These are phyloP conservation scores for Eucalyptus paniculata DNA, from an alignment of 345 rosid genomes.

Conservation along the genomic window DNA sequence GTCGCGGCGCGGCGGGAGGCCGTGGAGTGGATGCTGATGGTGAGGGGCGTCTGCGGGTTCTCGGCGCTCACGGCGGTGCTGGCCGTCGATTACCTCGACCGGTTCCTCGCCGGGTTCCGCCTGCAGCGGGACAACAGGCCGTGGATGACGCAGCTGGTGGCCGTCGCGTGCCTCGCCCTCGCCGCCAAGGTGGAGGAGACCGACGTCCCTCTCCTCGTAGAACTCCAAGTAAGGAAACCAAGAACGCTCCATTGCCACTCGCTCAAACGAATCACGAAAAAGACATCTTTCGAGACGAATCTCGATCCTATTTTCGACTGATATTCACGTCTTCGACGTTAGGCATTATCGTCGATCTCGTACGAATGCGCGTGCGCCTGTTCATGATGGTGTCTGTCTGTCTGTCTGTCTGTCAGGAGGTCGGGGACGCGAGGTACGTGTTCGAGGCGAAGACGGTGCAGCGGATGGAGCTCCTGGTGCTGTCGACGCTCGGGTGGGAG, in stretches of 20 bases:
- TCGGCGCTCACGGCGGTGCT: conserved; percentile 57
- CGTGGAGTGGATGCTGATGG: conserved; percentile 70
- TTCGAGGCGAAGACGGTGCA: conserved; percentile 85
- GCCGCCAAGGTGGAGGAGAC: conserved; percentile 97
- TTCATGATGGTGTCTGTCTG: background rate
- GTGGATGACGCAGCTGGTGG: conserved; percentile 86
- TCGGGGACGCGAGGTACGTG: conserved; percentile 51
- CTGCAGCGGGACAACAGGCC: conserved; percentile 49
- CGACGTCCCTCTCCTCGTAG: conserved; percentile 67
- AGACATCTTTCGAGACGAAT: background rate
- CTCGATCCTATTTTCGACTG: background rate
- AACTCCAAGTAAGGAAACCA: conserved; percentile 57
- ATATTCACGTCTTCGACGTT: background rate
- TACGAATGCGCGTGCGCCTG: background rate
- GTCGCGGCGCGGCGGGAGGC: conserved; percentile 42
- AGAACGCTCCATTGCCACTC: background rate
- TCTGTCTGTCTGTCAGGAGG: conserved; percentile 27
- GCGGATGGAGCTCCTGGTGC: conserved; percentile 91
- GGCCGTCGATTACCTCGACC: conserved; percentile 74
- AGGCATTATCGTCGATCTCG: background rate
- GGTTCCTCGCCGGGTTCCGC: conserved; percentile 43
- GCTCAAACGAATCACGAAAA: background rate
- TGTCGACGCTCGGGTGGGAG: conserved; percentile 77
- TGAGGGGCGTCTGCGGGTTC: conserved; percentile 55
- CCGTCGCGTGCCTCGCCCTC: conserved; percentile 81